phyloP scores from a whole-genome alignment of 768 basidiomycete genomes.

The Asterophora parasitica region DNA sequence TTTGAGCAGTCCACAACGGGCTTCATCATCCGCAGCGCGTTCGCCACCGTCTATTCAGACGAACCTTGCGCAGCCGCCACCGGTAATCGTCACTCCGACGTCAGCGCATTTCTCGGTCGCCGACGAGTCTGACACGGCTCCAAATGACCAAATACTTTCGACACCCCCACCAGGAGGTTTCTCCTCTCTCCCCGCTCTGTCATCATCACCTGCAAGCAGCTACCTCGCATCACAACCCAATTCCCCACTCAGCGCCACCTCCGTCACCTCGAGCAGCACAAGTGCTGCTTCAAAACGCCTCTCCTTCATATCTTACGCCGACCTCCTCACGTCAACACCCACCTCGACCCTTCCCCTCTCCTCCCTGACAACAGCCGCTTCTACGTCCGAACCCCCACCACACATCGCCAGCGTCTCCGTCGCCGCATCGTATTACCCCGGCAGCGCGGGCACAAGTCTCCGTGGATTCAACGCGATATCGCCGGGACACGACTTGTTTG shows the following conservation, averaged over 20 bases:
- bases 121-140: constrained; percentile 26
- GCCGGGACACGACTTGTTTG: not conserved
- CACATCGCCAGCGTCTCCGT: constrained; percentile 63
- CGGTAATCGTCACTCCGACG: constrained; percentile 41
- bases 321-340: constrained; percentile 77
- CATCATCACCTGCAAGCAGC: constrained; percentile 15
- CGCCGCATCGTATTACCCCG: constrained; percentile 20
- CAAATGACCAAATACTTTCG: constrained; percentile 5
- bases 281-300: constrained; percentile 57
- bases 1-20: constrained; percentile 41
- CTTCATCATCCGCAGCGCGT: constrained; percentile 1
- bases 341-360: constrained; percentile 66
- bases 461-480: constrained; percentile 17
- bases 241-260: constrained; percentile 36
- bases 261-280: constrained; percentile 28
- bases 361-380: constrained; percentile 61
- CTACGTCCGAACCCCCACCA: constrained; percentile 58
- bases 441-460: constrained; percentile 24
- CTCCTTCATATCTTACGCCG: constrained; percentile 87
- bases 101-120: constrained; percentile 43
- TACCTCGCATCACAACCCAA: constrained; percentile 10
- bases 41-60: constrained; percentile 18
- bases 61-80: constrained; percentile 6
- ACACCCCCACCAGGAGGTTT: constrained; percentile 15
- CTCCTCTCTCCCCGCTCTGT: constrained; percentile 16